These are phyloP conservation scores for Neofusicoccum cordaticola DNA, from an alignment of 2,329 filamentous ascomycete species.

Conservation along the genomic window DNA sequence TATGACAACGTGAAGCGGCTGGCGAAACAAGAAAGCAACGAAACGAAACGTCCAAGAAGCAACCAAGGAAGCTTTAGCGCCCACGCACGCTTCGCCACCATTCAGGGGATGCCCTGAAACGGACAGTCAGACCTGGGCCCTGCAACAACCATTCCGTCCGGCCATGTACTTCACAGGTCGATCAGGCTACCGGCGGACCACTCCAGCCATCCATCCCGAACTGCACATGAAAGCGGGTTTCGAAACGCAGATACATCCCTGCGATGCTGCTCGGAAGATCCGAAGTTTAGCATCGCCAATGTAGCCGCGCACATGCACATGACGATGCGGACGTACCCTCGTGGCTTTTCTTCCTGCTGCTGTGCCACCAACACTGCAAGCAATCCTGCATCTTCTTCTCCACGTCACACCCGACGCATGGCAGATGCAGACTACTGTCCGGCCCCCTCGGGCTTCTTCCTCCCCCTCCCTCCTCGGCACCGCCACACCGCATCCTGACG, in stretches of 20 bases:
- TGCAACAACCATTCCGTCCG: neutral
- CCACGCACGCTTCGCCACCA: neutral
- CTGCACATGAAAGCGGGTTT: neutral
- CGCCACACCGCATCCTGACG: neutral
- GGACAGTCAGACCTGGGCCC: neutral
- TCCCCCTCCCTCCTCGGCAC: neutral
- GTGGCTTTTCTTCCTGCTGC: neutral
- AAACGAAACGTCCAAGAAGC: neutral
- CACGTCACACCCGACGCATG: too few relatives aligned
- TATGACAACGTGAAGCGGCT: neutral
- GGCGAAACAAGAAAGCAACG: conserved; percentile 1
- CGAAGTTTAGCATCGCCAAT: neutral
- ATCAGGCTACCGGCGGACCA: neutral
- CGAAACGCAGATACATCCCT: neutral
- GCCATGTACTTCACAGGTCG: neutral
- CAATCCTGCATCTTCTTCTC: neutral
- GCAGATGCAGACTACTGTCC: too few relatives aligned
- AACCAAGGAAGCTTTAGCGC: neutral
- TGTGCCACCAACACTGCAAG: neutral
- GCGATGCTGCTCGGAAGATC: neutral
- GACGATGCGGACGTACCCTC: neutral
- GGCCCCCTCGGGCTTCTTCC: too few relatives aligned
- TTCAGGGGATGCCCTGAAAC: neutral
- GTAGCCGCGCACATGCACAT: neutral
- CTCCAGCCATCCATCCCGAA: neutral